Percentiles rank a stretch among this genome's conserved stretches.
These are phyloP conservation scores for Quercus rubra DNA, from an alignment of 306 rosid species.

Conservation along the genomic window DNA sequence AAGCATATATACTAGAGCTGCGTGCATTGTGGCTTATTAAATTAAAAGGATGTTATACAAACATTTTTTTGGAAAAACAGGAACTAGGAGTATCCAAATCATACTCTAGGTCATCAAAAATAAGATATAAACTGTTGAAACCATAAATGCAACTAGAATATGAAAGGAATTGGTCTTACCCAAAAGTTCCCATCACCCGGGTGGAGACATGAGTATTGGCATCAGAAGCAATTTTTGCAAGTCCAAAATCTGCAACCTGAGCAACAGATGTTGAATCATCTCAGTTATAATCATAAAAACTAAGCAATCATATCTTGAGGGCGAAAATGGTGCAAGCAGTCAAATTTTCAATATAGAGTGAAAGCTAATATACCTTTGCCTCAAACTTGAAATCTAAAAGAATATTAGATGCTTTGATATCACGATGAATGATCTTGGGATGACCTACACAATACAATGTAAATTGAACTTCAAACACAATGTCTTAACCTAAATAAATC, in stretches of 20 bases:
- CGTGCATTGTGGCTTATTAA: neutral
- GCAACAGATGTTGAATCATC: conserved; percentile 3
- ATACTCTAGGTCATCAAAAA: neutral
- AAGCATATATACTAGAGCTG: neutral
- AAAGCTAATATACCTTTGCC: conserved; percentile 53
- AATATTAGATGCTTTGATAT: conserved; percentile 85
- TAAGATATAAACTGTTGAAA: neutral
- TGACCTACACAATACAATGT: conserved; percentile 54
- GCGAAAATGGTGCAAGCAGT: neutral
- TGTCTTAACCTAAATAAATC: neutral
- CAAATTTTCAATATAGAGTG: neutral
- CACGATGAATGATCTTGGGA: conserved; percentile 97
- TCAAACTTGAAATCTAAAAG: conserved; percentile 92
- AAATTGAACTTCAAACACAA: neutral
- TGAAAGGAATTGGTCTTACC: conserved; percentile 49
- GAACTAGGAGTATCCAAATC: neutral
- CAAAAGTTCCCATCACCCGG: conserved; percentile 98
- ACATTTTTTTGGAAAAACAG: neutral
- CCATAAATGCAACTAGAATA: neutral
- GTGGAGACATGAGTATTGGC: conserved; percentile 91
- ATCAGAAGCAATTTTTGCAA: conserved; percentile 82
- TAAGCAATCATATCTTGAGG: neutral
- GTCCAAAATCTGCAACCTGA: conserved; percentile 98
- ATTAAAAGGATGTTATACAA: neutral
- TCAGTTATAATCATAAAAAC: neutral